Conservation (phyloP, 257 asterid species). For the Petunia axillaris region DNA sequence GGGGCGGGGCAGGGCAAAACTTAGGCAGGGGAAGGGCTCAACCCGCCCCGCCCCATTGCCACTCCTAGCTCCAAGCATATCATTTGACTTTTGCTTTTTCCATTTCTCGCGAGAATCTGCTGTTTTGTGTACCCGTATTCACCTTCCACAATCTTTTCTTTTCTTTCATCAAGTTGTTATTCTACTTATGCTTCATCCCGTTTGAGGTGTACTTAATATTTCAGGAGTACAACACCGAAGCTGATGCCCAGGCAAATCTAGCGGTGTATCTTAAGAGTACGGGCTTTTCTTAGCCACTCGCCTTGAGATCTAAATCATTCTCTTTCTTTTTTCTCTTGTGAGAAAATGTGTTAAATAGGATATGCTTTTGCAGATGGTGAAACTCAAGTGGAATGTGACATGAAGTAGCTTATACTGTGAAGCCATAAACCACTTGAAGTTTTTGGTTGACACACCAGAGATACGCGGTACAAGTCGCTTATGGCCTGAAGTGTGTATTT, state of each 20-base stretch:
- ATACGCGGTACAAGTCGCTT: neutral
- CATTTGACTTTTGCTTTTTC: neutral
- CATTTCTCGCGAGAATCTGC: neutral
- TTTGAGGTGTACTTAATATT: constrained; percentile 7
- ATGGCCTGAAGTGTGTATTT: constrained; percentile 2
- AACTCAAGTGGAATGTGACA: neutral
- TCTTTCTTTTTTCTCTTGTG: neutral
- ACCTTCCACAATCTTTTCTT: neutral
- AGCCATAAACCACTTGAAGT: neutral
- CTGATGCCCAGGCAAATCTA: constrained; percentile 88
- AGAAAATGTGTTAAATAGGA: neutral
- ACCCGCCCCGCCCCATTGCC: too few species aligned
- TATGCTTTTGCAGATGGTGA: constrained; percentile 17
- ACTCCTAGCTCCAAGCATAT: neutral
- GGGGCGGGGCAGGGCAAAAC: too few species aligned
- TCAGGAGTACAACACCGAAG: constrained; percentile 80
- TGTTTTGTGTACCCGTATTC: neutral
- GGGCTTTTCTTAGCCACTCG: neutral
- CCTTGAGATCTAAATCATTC: neutral
- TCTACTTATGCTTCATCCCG: neutral
- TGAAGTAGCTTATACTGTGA: constrained; percentile 8
- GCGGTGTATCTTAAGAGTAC: constrained; percentile 66
- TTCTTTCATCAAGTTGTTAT: neutral
- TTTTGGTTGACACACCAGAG: neutral
- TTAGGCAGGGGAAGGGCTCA: too few species aligned